Evolutionary conservation across 805 yeast species (phyloP).

Genomic region (Diddensiella transvaalensis): DNA sequence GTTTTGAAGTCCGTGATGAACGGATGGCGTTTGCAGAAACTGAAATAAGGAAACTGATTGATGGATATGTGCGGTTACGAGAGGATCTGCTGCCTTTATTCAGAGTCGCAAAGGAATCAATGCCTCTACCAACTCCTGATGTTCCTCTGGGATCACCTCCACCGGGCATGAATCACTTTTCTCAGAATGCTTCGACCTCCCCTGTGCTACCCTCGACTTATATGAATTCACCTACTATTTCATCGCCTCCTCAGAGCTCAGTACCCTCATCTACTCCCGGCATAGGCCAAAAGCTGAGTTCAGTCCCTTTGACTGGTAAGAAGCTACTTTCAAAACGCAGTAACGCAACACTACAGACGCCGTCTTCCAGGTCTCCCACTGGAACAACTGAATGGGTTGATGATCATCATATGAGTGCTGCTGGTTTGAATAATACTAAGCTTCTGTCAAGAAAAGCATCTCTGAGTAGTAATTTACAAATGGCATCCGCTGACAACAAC

Average conservation of each 20-base stretch:
- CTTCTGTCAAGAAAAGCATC: conserved; percentile 1
- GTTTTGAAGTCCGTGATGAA: conserved; percentile 29
- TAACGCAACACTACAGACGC: background rate
- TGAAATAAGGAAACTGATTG: conserved; percentile 44
- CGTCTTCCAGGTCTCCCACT: conserved; percentile 1
- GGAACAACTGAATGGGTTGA: conserved; percentile 8
- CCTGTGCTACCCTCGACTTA: conserved; percentile 11
- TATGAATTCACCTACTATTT: conserved; percentile 13
- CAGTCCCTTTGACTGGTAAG: background rate
- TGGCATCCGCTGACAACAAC: background rate
- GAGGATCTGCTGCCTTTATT: conserved; percentile 65
- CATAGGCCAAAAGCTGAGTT: background rate
- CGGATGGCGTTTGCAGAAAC: conserved; percentile 33
- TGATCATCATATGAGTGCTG: background rate
- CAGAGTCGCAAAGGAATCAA: conserved; percentile 55
- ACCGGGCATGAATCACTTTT: conserved; percentile 11
- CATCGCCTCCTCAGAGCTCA: conserved; percentile 16
- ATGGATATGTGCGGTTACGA: conserved; percentile 52
- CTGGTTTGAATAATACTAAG: background rate
- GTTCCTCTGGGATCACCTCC: conserved; percentile 30
- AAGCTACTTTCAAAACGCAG: conserved; percentile 2
- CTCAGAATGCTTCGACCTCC: conserved; percentile 13
- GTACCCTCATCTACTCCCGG: conserved; percentile 3
- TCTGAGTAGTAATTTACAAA: background rate
- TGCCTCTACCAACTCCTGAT: conserved; percentile 63